phyloP scores from a whole-genome alignment of 2,329 filamentous ascomycete genomes.

The Monosporascus ibericus region DNA sequence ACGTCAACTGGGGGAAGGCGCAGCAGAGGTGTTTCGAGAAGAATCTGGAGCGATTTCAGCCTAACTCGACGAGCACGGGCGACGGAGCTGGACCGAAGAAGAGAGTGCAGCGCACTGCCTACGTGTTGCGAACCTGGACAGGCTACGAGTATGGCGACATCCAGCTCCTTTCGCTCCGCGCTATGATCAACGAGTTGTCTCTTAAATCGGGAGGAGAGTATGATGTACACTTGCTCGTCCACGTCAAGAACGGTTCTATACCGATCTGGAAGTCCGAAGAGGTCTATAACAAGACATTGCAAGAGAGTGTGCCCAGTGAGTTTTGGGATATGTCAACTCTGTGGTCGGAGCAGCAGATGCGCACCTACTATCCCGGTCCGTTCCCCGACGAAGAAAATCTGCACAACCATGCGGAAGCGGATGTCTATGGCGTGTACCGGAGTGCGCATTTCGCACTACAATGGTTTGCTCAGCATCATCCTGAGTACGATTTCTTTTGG shows the following conservation, averaged over 20 bases:
- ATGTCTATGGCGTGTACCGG: conserved; percentile 49
- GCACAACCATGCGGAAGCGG: conserved; percentile 32
- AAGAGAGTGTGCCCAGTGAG: conserved; percentile 52
- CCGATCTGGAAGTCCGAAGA: conserved; percentile 24
- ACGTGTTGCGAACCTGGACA: conserved; percentile 61
- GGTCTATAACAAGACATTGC: conserved; percentile 45
- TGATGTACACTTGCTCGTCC: conserved; percentile 45
- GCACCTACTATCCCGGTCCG: conserved; percentile 53
- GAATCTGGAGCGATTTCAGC: conserved; percentile 46
- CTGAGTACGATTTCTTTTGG: conserved; percentile 42
- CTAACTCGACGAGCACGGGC: conserved; percentile 1
- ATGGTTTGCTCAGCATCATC: conserved; percentile 38
- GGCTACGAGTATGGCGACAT: conserved; percentile 59
- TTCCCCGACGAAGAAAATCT: conserved; percentile 49
- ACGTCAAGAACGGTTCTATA: conserved; percentile 39
- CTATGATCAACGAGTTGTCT: conserved; percentile 59
- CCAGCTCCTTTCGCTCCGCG: conserved; percentile 59
- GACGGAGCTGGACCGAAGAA: conserved; percentile 11
- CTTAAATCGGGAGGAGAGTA: conserved; percentile 62
- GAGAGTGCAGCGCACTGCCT: conserved; percentile 42
- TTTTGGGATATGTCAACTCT: conserved; percentile 63
- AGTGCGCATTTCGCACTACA: conserved; percentile 38
- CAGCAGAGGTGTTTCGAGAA: conserved; percentile 32
- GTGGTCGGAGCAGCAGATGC: conserved; percentile 64
- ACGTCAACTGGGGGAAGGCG: conserved; percentile 27